Evolutionary conservation across 768 basidiomycete genomes (phyloP), one percentile per base, ranked within the genome.

Genomic region (Tulasnella sp.): DNA sequence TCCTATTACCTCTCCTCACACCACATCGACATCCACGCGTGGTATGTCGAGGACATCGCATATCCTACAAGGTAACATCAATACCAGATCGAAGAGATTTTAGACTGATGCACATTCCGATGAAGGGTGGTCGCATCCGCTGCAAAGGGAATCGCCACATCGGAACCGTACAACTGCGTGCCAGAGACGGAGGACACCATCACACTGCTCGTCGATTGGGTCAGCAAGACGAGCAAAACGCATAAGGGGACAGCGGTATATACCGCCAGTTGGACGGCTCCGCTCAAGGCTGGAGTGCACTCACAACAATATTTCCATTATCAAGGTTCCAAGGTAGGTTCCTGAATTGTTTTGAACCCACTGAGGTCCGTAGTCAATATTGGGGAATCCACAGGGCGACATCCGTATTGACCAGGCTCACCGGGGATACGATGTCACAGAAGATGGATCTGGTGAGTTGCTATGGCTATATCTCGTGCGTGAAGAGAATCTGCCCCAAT

Each of bases 241-340:
- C 87, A 91, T 72, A 79, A 75, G 62, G 92, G 92, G 22, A 92
- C 87, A 1, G 92, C 81, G 1, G 87, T 94, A 1, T 96, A 92
- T 73, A 92, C 92, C 3, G 91, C 92, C 8, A 87, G 85, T 53
- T 96, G 92, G 92, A 92, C 92, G 0, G 92, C 92, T 0, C 92
- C 92, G 17, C 73, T 91, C 60, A 87, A 87, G 68, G 77, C 87
- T 21, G 92, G 91, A n/a, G 78, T 94, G 8, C 91, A 93, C 70
- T 84, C 86, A 7, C 85, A 84, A 42, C 92, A 96, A 67, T 84
- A 89, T 67, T 93, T 88, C 87, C 91, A 93, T 71, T 93, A 92
- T 72, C 89, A 93, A 86, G 92, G 80, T 50, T 85, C 89, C 74
- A 93, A 89, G 77, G 89, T 83, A 54, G 7, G 70, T 59, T 19